Percentiles rank a stretch among this genome's conserved stretches.
phyloP scores from a whole-genome alignment of 2,329 filamentous ascomycete genomes.

The Achaetomium macrosporum region DNA sequence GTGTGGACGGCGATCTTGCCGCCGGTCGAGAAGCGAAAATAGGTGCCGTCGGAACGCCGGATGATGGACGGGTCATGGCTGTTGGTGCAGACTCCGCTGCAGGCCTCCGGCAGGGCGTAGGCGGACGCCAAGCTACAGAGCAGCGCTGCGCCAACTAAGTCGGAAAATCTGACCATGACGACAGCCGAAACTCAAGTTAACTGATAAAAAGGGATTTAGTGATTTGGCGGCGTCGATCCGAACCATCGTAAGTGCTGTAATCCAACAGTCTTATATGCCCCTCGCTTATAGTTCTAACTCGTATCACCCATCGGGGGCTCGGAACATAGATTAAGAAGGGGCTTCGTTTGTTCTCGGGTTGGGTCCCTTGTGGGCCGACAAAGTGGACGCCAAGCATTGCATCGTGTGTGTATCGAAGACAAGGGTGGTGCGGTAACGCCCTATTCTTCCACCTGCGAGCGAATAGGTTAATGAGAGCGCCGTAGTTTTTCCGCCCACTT shows the following conservation, averaged over 20 bases:
- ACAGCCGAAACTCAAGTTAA: not conserved
- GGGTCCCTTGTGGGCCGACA: no score
- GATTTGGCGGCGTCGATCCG: no score
- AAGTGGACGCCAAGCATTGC: no score
- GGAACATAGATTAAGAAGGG: not conserved
- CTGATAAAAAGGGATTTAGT: no score
- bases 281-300: no score
- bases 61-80: slow-evolving; percentile 35
- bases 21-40: slow-evolving; percentile 36
- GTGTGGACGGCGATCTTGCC: slow-evolving; percentile 33
- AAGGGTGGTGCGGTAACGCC: not conserved
- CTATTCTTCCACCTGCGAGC: not conserved
- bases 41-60: slow-evolving; percentile 33
- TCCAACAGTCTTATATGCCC: not conserved
- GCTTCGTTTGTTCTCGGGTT: not conserved
- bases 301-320: no score
- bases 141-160: not conserved
- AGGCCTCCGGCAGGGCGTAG: slow-evolving; percentile 31
- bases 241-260: no score
- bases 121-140: slow-evolving; percentile 14
- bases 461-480: not conserved
- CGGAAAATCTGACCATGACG: slow-evolving; percentile 1
- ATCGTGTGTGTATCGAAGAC: not conserved
- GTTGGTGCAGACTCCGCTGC: slow-evolving; percentile 33
- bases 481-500: not conserved